A percentile compares a stretch with the other conserved stretches of the same genome.
phyloP scores from a whole-genome alignment of 208 protist species.

The Phytomonas francai region DNA sequence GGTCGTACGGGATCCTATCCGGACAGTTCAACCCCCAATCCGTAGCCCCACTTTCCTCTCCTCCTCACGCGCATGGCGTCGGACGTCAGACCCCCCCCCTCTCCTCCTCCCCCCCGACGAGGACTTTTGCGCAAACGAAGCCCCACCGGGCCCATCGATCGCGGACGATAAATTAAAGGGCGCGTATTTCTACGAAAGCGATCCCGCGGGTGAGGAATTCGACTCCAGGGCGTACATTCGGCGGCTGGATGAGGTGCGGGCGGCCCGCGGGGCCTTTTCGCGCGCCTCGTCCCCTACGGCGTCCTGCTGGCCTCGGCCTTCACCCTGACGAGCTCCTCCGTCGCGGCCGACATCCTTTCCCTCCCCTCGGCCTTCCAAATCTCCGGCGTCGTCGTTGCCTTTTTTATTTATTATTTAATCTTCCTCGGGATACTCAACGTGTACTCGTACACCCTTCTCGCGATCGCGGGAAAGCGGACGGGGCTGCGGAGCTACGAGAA shows the following conservation, averaged over 20 bases:
- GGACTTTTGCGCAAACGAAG: too few species aligned
- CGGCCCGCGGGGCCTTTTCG: constrained; percentile 9
- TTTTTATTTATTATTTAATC: constrained; percentile 26
- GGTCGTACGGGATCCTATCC: too few species aligned
- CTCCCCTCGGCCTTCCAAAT: constrained; percentile 43
- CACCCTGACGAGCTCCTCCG: constrained; percentile 33
- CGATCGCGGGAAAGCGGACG: constrained; percentile 19
- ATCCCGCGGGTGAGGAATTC: too few species aligned
- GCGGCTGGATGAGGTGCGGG: neutral
- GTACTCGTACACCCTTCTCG: constrained; percentile 52
- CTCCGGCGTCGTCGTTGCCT: constrained; percentile 31
- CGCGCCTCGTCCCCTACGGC: constrained; percentile 41
- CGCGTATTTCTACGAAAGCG: too few species aligned
- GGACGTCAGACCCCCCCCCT: too few species aligned
- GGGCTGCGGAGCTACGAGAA: constrained; percentile 39
- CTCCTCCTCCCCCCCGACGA: too few species aligned
- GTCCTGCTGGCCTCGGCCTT: constrained; percentile 40
- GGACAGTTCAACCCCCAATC: too few species aligned
- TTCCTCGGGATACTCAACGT: constrained; percentile 33
- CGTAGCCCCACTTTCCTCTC: too few species aligned
- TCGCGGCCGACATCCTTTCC: constrained; percentile 56
- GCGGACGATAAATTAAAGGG: too few species aligned
- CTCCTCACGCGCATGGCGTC: too few species aligned
- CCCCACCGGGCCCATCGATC: too few species aligned
- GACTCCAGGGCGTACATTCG: constrained; percentile 1